Conservation (phyloP, 192 early-diverging fungal species). For the Backusella sp. region DNA sequence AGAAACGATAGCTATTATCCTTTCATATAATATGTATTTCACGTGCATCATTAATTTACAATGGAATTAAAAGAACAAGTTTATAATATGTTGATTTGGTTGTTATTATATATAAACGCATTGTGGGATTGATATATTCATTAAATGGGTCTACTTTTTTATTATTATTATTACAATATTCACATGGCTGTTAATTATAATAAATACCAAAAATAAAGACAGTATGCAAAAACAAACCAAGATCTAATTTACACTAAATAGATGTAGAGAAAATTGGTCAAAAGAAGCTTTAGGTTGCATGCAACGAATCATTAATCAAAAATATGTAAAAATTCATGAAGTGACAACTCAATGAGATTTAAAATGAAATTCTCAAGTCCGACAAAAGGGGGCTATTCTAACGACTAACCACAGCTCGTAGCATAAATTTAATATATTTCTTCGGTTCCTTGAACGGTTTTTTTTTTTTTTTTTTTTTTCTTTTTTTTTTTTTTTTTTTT, state of each 20-base stretch:
- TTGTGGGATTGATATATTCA: too few species aligned
- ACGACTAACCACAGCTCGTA: not conserved
- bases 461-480: too few species aligned
- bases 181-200: not conserved
- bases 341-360: not conserved
- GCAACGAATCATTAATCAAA: not conserved
- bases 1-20: too few species aligned
- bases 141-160: too few species aligned
- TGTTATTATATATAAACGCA: too few species aligned
- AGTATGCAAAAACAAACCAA: not conserved
- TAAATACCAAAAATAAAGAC: not conserved
- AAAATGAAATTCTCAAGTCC: not conserved
- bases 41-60: not conserved
- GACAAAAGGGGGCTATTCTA: not conserved
- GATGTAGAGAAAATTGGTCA: not conserved
- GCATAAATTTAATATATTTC: not conserved
- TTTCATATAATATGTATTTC: not conserved
- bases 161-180: not conserved
- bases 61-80: not conserved
- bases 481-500: too few species aligned
- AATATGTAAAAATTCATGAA: not conserved
- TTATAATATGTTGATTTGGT: not conserved
- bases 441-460: not conserved
- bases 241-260: not conserved
- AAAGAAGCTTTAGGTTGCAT: not conserved